Conservation (phyloP, 192 early-diverging fungal genomes). For the Polychytrium aggregatum region DNA sequence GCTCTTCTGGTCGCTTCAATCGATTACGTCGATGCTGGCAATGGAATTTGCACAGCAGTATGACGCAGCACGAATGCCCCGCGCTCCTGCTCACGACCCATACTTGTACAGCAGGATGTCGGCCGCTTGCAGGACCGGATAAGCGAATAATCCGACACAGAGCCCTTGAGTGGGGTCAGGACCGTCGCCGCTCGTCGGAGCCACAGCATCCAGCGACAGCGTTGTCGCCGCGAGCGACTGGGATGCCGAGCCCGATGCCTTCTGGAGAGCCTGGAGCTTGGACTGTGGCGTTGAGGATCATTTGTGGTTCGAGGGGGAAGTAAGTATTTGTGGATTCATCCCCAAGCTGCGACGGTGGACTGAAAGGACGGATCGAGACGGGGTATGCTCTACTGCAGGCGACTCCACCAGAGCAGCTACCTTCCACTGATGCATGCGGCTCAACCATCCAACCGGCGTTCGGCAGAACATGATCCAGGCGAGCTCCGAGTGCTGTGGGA, state of each 20-base stretch:
- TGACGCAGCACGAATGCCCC: too few species aligned
- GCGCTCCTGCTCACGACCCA: too few species aligned
- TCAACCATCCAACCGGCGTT: conserved; percentile 79
- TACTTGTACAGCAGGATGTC: conserved; percentile 82
- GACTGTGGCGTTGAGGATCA: not conserved
- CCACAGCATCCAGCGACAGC: not conserved
- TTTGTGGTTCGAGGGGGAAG: not conserved
- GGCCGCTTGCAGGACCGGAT: conserved; percentile 85
- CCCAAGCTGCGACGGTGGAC: too few species aligned
- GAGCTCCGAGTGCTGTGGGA: conserved; percentile 60
- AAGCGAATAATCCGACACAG: conserved; percentile 73
- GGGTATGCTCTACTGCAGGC: too few species aligned
- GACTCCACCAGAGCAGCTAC: too few species aligned
- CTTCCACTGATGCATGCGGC: conserved; percentile 96
- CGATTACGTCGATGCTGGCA: not conserved
- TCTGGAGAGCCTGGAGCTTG: too few species aligned
- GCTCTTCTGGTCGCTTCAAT: not conserved
- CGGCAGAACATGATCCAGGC: conserved; percentile 79
- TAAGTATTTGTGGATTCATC: too few species aligned
- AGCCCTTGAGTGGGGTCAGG: conserved; percentile 28
- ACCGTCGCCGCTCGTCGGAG: conserved; percentile 15
- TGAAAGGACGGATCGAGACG: too few species aligned
- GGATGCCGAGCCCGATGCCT: too few species aligned
- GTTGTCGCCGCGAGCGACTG: too few species aligned
- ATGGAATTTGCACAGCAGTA: not conserved